Evolutionary conservation across 371 early-diverging fungal genomes (phyloP), one percentile per base, ranked within the genome.

Genomic region (Mucor plumbeus): DNA sequence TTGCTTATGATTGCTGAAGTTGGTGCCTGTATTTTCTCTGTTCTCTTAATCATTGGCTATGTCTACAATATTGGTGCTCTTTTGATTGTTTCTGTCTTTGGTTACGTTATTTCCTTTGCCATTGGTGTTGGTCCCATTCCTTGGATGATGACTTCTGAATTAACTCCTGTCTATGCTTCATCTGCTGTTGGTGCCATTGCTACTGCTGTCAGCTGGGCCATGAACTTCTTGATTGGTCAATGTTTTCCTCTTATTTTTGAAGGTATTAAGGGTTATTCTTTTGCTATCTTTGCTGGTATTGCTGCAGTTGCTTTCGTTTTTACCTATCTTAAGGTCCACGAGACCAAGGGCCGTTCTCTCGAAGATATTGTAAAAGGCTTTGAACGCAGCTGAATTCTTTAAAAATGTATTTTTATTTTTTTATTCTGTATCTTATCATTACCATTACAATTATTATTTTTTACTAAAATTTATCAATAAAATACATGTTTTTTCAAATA

Each of bases 321-420:
- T 38, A 79, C 77, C 15, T 62, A 44, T 2, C 35, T 85, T 65
- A 84, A 80, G 59, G 84, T 95, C 7, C 93, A 93, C 14, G 96
- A 95, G 80, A 94, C 94, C 15, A 87, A 86, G 73, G 90, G 88
- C 35, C 71, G 82, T 10, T 79, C 88, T 10, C 73, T 90, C 14
- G 92, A 92, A 74, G 80, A 85, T 19, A 83, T 91, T 34, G 66
- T 74, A 4, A 17, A 31, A 2, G 31, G 53, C 21, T 31, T 53
- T 10, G 53, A 53, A 4, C 53, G 53, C 14, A 19, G 26, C 53
- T 53, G 26, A 53, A 26, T 13, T 9, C 21, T 13, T 31, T 5
- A 43, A 43, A 3, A 5, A 5, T 53, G 21, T 44, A 53, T 31
- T 53, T 53, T 19, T 53, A 53, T 13, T 21, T 47, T n/a, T 47